Evolutionary conservation across 2,329 filamentous ascomycete genomes (phyloP).

Genomic region (Fusarium fujikuroi): DNA sequence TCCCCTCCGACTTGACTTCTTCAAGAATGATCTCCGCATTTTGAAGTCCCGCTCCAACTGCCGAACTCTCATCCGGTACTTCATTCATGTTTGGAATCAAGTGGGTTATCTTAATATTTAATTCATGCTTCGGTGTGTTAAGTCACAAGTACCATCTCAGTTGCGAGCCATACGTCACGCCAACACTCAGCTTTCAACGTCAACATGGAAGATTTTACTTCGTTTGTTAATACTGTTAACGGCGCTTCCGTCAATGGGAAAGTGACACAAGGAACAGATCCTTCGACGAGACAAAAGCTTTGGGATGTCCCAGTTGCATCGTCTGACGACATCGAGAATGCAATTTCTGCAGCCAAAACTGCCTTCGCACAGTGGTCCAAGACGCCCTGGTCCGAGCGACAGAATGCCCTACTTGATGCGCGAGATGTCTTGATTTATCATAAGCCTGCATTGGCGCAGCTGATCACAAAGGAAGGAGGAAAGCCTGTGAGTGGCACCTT

Average conservation of each 20-base stretch:
- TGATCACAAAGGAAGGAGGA: neutral
- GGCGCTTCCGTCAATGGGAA: neutral
- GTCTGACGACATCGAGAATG: neutral
- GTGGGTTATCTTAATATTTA: neutral
- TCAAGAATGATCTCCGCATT: neutral
- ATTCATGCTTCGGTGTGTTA: accelerated
- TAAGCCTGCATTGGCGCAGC: neutral
- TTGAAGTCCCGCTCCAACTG: neutral
- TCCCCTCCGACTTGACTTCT: neutral
- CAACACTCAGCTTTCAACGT: accelerated
- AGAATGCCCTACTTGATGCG: neutral
- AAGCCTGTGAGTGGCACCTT: neutral
- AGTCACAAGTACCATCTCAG: neutral
- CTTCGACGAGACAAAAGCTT: neutral
- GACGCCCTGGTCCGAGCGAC: neutral
- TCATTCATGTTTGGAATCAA: neutral
- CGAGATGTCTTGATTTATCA: neutral
- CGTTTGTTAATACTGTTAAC: neutral
- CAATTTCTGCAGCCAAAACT: neutral
- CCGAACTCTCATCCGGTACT: neutral
- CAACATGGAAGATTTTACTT: neutral
- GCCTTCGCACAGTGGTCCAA: slow-evolving; percentile 1
- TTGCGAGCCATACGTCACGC: accelerated
- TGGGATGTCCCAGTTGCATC: slow-evolving; percentile 15
- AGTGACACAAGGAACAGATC: neutral